phyloP scores from a whole-genome alignment of 352 stramenopile species.

The Globisporangium radiosum region DNA sequence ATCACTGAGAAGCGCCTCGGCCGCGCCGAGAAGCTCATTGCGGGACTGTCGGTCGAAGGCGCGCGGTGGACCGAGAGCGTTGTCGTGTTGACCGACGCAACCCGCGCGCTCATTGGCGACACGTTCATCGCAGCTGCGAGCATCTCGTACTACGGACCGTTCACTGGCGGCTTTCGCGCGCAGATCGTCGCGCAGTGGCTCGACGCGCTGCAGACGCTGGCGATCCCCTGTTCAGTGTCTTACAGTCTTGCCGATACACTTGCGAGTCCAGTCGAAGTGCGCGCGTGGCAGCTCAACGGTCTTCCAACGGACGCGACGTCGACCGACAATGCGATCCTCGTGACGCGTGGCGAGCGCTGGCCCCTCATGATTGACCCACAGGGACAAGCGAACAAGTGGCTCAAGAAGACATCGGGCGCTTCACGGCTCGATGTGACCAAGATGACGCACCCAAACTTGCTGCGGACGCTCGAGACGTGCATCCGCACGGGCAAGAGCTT shows the following conservation, averaged over 20 bases:
- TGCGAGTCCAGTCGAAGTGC: conserved; percentile 87
- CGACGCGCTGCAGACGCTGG: conserved; percentile 41
- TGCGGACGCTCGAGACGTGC: conserved; percentile 87
- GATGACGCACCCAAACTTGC: conserved; percentile 89
- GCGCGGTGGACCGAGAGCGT: conserved; percentile 91
- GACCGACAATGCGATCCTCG: conserved; percentile 91
- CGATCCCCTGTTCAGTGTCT: conserved; percentile 64
- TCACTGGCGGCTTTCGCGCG: conserved; percentile 85
- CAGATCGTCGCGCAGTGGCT: conserved; percentile 78
- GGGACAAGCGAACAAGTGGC: conserved; percentile 92
- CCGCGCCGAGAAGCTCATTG: conserved; percentile 90
- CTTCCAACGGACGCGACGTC: conserved; percentile 90
- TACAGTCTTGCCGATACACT: conserved; percentile 78
- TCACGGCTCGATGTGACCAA: conserved; percentile 74
- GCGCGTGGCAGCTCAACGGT: conserved; percentile 90
- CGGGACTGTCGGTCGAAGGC: conserved; percentile 85
- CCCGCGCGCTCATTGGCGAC: conserved; percentile 85
- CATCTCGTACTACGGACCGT: conserved; percentile 93
- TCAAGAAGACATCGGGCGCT: conserved; percentile 80
- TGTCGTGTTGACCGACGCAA: conserved; percentile 63
- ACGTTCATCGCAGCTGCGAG: conserved; percentile 90
- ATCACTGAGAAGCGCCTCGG: conserved; percentile 87
- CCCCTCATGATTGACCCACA: conserved; percentile 94
- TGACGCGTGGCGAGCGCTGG: conserved; percentile 87
- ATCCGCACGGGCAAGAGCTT: conserved; percentile 89